These are phyloP conservation scores for Aeschynomene evenia DNA, from an alignment of 306 rosid species.

Conservation along the genomic window DNA sequence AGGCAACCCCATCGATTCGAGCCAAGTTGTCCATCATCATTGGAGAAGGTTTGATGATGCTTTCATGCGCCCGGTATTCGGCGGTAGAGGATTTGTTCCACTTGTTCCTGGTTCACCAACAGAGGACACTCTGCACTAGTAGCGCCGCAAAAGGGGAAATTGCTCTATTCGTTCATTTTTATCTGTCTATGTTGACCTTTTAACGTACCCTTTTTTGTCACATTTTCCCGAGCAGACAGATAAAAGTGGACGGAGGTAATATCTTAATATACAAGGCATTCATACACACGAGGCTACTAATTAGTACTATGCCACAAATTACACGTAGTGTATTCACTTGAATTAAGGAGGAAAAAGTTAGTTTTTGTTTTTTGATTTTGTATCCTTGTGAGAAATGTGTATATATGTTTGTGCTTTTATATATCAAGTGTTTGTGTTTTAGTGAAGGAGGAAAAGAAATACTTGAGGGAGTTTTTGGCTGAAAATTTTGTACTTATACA, in stretches of 20 bases:
- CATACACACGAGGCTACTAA: neutral
- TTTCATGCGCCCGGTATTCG: conserved; percentile 66
- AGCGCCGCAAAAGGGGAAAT: neutral
- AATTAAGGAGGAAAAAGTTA: neutral
- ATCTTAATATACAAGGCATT: no score
- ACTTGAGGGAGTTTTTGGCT: neutral
- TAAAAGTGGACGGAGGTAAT: no score
- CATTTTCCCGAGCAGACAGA: no score
- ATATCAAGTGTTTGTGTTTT: neutral
- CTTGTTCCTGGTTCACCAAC: conserved; percentile 10
- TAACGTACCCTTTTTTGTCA: no score
- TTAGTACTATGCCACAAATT: no score
- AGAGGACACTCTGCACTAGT: conserved; percentile 12
- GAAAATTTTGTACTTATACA: neutral
- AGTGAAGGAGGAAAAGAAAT: neutral
- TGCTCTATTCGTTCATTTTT: no score
- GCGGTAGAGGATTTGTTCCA: conserved; percentile 55
- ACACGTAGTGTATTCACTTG: no score
- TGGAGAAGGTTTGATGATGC: conserved; percentile 53
- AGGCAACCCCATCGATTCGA: conserved; percentile 23
- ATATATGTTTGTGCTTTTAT: neutral
- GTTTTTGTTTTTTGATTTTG: neutral
- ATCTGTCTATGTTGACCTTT: no score
- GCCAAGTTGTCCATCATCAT: conserved; percentile 33
- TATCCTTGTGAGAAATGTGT: neutral